Evolutionary conservation across 257 asterid species (phyloP), one percentile per base, ranked within the genome.

Genomic region (Echium plantagineum): DNA sequence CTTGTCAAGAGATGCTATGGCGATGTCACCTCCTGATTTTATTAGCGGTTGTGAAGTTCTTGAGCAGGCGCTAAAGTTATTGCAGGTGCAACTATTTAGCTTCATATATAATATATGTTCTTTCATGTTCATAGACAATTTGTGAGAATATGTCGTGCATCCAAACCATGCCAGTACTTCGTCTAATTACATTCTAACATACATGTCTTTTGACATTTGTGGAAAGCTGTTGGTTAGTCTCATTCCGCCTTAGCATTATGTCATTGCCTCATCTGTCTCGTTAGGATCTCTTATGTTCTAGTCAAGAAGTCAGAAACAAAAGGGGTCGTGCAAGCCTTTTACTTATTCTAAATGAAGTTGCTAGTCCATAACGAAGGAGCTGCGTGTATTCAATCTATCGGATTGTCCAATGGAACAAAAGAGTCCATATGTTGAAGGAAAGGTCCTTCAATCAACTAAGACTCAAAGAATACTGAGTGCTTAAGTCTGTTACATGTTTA

Each of bases 1-100:
- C 74, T 68, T 84, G 60, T 93, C 98, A 9, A 81, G 98, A 72
- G 94, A 93, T 80, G 90, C 94, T 38, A 93, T 93, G 98, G 83
- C 82, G 21, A 61, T 80, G 60, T 75, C 86, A 8, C 94, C 98
- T 56, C 98, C 97, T 19, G 94, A 93, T 74, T 80, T 84, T 63
- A 82, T 93, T 64, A 79, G 78, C 74, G 94, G 97, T 21, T 82
- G 86, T 74, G 95, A 89, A 76, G 80, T 83, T 69, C 95, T 93
- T 63, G 98, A 89, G 81, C 83, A 79, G 81, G 97, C 96, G 9
- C 80, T 93, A 69, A 93, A 78, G 75, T 74, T 93, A 65, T 77
- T 93, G 71, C 98, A 86, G 97, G 98, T 88, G 60, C 63, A 63
- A 52, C 35, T 57, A 35, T 49, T 75, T 28, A 9, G 21, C n/a